Evolutionary conservation across 2,329 filamentous ascomycete species (phyloP), one percentile per base, ranked within the genome.

Genomic region (Coniella lustricola): DNA sequence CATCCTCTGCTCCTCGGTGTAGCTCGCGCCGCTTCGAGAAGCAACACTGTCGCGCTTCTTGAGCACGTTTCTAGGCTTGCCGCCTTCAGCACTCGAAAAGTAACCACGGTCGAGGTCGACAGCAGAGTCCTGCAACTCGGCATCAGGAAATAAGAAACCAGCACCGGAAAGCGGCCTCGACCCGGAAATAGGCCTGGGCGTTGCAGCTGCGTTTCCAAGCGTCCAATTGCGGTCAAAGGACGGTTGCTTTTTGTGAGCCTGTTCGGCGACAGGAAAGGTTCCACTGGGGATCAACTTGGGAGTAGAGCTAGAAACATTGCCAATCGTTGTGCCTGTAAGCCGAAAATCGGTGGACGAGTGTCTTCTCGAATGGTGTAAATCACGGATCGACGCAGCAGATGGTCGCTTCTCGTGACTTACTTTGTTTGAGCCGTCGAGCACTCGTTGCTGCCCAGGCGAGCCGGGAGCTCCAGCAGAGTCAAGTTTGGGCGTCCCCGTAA

Each of bases 51-150:
- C 79, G 49, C 87, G 83, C 68, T 93, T 94, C 65, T 87, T 88
- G 55, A 96, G 71, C 40, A 93, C 74, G 61, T 89, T 94, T 39
- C 87, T 79, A 58, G 79, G 82, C 50, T 85, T 81, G 54, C 96
- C 90, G 10, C 82, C 73, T 60, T 97, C 91, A 14, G 85, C 86
- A 3, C 90, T 89, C 7, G 91, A 96, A 62, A 96, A 95, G 65
- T 97, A 97, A 20, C 90, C 91, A 32, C 89, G 80, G 59, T 97
- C 93, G 14, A 88, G 65, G 52, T 94, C 87, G 20, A 72, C 65
- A 14, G 69, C 68, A 8, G 72, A 72, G 51, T 79, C 75, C 53
- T 71, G 71, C 13, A 68, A 58, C 12, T 69, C 63, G 7, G 65
- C 57, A 14, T 68, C 67, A 2, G 69, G 77, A 3, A 77, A 80